phyloP scores from a whole-genome alignment of 768 basidiomycete genomes.

The Podaxis carcinomalis region DNA sequence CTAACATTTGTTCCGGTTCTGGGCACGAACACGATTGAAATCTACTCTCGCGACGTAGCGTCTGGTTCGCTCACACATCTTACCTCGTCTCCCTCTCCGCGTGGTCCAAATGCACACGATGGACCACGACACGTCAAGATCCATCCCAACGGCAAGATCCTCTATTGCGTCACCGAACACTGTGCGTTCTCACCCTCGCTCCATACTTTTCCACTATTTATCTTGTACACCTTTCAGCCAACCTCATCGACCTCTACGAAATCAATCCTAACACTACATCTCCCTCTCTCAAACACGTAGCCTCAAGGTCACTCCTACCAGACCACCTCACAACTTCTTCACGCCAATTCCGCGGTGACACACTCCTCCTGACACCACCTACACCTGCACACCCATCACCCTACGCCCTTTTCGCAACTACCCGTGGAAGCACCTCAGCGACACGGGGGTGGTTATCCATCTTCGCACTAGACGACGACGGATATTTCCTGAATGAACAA shows the following conservation, averaged over 20 bases:
- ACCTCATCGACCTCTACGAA: conserved; percentile 40
- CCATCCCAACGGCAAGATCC: conserved; percentile 44
- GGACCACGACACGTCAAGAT: conserved; percentile 51
- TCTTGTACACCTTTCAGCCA: conserved; percentile 27
- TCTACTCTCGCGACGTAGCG: conserved; percentile 31
- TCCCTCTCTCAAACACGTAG: conserved; percentile 23
- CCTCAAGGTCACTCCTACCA: conserved; percentile 31
- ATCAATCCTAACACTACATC: conserved; percentile 22
- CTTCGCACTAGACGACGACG: conserved; percentile 36
- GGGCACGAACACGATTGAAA: conserved; percentile 43
- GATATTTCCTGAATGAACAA: conserved; percentile 22
- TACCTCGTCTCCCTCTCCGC: conserved; percentile 34
- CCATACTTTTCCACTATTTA: not conserved
- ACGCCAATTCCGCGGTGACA: conserved; percentile 39
- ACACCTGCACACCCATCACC: conserved; percentile 31
- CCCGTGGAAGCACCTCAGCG: conserved; percentile 34
- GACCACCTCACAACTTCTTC: conserved; percentile 6
- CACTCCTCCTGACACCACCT: conserved; percentile 37
- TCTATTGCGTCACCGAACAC: conserved; percentile 53
- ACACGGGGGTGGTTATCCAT: conserved; percentile 39
- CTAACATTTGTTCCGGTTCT: conserved; percentile 48
- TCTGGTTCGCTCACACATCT: conserved; percentile 33
- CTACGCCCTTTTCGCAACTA: conserved; percentile 40
- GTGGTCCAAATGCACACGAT: conserved; percentile 31
- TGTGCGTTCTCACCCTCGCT: conserved; percentile 25